A percentile compares a stretch with the other conserved stretches of the same genome.
These are phyloP conservation scores for Ulvella scutata DNA, from an alignment of 139 green algal genomes.

Conservation along the genomic window DNA sequence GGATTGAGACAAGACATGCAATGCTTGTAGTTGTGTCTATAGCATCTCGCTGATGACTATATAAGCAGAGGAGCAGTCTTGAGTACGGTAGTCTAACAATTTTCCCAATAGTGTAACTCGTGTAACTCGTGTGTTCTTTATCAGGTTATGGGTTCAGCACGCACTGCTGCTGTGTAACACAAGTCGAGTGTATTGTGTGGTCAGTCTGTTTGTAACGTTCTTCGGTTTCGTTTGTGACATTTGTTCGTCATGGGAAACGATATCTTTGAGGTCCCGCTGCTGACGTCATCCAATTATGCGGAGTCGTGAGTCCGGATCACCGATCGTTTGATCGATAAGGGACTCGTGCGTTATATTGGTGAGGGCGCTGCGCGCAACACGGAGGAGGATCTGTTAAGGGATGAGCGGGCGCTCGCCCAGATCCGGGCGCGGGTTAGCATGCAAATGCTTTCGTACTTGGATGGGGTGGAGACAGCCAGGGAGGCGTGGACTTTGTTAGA, in stretches of 20 bases:
- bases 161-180: background rate
- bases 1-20: too few relatives aligned
- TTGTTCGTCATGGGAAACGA: background rate
- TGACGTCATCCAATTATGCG: background rate
- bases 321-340: background rate
- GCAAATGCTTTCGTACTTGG: background rate
- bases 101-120: too few relatives aligned
- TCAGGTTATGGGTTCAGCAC: background rate
- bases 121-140: too few relatives aligned
- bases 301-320: background rate
- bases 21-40: too few relatives aligned
- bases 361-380: background rate
- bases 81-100: too few relatives aligned
- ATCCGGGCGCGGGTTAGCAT: background rate
- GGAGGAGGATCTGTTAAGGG: background rate
- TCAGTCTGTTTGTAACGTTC: background rate
- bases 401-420: background rate
- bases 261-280: background rate
- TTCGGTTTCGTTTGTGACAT: background rate
- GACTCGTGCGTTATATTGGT: background rate
- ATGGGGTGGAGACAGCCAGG: background rate
- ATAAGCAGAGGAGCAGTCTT: too few relatives aligned
- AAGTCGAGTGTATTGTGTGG: background rate
- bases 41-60: too few relatives aligned
- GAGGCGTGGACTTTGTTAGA: background rate